Percentiles rank a stretch among this genome's conserved stretches.
Conservation (phyloP, 768 basidiomycete species). For the Leccinum imitatum region DNA sequence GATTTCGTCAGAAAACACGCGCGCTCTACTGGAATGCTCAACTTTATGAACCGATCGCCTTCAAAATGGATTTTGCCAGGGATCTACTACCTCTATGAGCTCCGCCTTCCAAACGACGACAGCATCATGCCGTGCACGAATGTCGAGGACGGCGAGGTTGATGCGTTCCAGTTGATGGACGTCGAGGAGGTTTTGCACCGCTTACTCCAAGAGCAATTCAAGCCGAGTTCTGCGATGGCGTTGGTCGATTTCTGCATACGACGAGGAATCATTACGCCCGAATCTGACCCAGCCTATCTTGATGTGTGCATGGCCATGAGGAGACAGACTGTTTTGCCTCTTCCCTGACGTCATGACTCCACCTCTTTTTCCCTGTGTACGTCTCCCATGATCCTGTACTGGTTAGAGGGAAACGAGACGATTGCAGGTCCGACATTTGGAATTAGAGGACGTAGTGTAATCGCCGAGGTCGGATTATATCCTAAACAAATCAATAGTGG, state of each 20-base stretch:
- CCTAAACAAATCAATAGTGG: background rate
- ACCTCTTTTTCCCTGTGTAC: background rate
- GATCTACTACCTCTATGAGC: slow-evolving; percentile 45
- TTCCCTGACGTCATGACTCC: slow-evolving; percentile 12
- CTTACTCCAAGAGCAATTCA: slow-evolving; percentile 38
- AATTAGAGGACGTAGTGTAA: background rate
- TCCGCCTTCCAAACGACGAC: slow-evolving; percentile 38
- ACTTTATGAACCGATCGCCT: slow-evolving; percentile 43
- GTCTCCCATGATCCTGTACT: background rate
- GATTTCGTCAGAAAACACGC: slow-evolving; percentile 35
- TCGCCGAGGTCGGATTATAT: background rate
- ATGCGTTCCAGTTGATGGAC: slow-evolving; percentile 40
- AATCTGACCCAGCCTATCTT: slow-evolving; percentile 24
- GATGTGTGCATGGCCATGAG: slow-evolving; percentile 27
- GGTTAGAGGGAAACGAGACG: background rate
- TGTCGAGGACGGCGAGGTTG: slow-evolving; percentile 41
- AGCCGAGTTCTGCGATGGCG: slow-evolving; percentile 43
- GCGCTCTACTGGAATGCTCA: slow-evolving; percentile 38
- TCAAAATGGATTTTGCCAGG: slow-evolving; percentile 45
- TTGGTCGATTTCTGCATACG: slow-evolving; percentile 43
- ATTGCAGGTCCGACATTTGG: background rate
- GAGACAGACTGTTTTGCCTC: slow-evolving; percentile 18
- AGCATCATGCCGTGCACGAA: slow-evolving; percentile 37
- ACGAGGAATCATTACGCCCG: slow-evolving; percentile 31
- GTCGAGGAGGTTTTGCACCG: slow-evolving; percentile 33